These are phyloP conservation scores for Brassica juncea DNA, from an alignment of 345 rosid genomes.

Conservation along the genomic window DNA sequence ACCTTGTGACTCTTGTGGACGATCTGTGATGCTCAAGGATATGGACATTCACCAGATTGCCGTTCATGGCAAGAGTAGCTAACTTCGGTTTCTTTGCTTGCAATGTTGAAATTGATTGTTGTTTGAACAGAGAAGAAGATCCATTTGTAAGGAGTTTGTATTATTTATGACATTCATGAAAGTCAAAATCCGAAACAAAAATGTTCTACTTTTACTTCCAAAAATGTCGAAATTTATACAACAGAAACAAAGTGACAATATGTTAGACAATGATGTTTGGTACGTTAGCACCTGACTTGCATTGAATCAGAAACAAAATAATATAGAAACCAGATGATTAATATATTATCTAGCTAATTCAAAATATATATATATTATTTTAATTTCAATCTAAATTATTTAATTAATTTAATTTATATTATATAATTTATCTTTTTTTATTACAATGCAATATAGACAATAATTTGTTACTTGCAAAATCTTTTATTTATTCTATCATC, in stretches of 20 bases:
- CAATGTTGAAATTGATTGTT: not conserved
- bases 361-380: no score
- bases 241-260: not conserved
- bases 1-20: conserved; percentile 89
- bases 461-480: no score
- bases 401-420: no score
- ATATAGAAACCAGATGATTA: no score
- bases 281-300: not conserved
- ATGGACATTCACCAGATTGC: conserved; percentile 96
- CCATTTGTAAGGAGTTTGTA: conserved; percentile 21
- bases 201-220: conserved; percentile 19
- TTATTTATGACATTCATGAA: conserved; percentile 16
- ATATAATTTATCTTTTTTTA: no score
- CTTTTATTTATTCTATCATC: no score
- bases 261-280: conserved; percentile 25
- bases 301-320: no score
- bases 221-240: not conserved
- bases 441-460: no score
- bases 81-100: conserved; percentile 10
- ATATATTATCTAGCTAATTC: no score
- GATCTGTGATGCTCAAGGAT: conserved; percentile 94
- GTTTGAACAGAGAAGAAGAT: conserved; percentile 26
- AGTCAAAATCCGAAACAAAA: conserved; percentile 1
- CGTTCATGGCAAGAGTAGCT: conserved; percentile 73
- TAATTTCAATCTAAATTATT: no score